Evolutionary conservation across 2,329 filamentous ascomycete species (phyloP), one percentile per base, ranked within the genome.

Genomic region (Pseudogymnoascus sp.): DNA sequence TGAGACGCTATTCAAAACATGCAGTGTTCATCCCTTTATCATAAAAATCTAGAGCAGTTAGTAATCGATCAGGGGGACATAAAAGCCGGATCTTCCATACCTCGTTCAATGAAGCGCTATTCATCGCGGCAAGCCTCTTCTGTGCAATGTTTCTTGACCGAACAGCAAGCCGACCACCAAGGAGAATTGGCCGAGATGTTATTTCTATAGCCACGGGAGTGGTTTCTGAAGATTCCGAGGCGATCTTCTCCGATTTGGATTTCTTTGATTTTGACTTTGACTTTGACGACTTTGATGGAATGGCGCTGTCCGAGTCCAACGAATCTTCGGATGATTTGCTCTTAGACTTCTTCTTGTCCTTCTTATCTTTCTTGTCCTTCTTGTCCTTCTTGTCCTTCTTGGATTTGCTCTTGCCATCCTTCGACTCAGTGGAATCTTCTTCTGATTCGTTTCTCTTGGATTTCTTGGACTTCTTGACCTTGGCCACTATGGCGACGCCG

Each of bases 121-220:
- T 90, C 78, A 91, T 83, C 64, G 92, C 83, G 2, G 93, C 92
- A 78, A 88, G 85, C 70, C 86, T 87, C 80, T 97, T 97, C 70
- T 95, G 90, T 64, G 88, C 88, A 71, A 97, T 96, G 75, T 93
- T 91, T 65, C 91, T 83, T 68, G 90, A 86, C 67, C 93, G 82
- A 57, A 93, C 85, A 63, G 89, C 83, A 73, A 93, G 90, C 67
- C 91, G 83, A 60, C 82, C 77, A 74, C 76, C 76, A 65, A 74
- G 78, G 64, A 80, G 79, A 31, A 78, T 81, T 28, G 79, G 79
- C 53, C 76, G 78, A 62, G 76, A 78, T 59, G 78, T 78, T 23
- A 75, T 77, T 21, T 76, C 78, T 2, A 76, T 75, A 1, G 73
- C 73, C 6, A 77, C 76, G 19, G 74, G 76, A 23, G 42, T 66